phyloP scores from a whole-genome alignment of 129 eudicot genomes.

The Artemisia tridentata region DNA sequence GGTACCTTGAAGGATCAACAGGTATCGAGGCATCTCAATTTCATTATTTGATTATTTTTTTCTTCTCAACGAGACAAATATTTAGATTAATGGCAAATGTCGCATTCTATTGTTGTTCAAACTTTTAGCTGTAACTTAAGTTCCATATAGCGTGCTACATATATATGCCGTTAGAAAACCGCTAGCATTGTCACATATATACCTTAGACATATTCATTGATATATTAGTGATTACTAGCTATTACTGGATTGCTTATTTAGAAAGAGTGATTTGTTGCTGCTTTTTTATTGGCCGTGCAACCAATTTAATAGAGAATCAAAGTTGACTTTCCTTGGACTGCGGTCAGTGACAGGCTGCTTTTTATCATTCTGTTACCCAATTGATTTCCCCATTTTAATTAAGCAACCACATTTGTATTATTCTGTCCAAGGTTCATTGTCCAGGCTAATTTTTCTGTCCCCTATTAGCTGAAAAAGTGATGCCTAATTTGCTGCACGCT shows the following conservation, averaged over 20 bases:
- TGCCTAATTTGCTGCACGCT: slow-evolving; percentile 19
- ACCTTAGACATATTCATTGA: too few species aligned
- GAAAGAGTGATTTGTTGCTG: slow-evolving; percentile 6
- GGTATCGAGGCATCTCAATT: slow-evolving; percentile 38
- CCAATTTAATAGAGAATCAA: slow-evolving; percentile 5
- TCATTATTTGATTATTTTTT: background rate
- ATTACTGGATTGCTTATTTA: slow-evolving; percentile 8
- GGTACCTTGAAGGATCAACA: slow-evolving; percentile 65
- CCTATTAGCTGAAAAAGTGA: background rate
- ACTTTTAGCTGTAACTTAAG: background rate
- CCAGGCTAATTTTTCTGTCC: slow-evolving; percentile 5
- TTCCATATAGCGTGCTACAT: background rate
- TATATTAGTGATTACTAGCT: background rate
- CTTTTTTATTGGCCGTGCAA: background rate
- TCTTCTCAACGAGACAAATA: background rate
- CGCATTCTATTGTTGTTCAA: background rate
- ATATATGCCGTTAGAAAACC: background rate
- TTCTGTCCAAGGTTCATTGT: slow-evolving; percentile 18
- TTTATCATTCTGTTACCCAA: background rate
- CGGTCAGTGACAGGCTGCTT: slow-evolving; percentile 8
- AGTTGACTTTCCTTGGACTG: slow-evolving; percentile 6
- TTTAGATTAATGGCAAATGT: slow-evolving; percentile 10
- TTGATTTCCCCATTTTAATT: background rate
- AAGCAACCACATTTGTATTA: slow-evolving; percentile 16
- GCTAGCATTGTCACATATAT: background rate